Evolutionary conservation across 345 rosid genomes (phyloP).

Genomic region (Brassica napus): Da-Ae NC_063434.1:2045501-2046000

Average conservation of each 20-base stretch:
- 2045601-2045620: slow-evolving; percentile 56
- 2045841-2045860: slow-evolving; percentile 56
- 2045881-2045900: slow-evolving; percentile 11
- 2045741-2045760: slow-evolving; percentile 98
- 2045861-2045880: slow-evolving; percentile 45
- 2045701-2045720: slow-evolving; percentile 55
- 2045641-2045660: slow-evolving; percentile 82
- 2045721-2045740: slow-evolving; percentile 81
- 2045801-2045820: slow-evolving; percentile 98
- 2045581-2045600: slow-evolving; percentile 72
- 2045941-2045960: slow-evolving; percentile 4
- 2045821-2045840: slow-evolving; percentile 86
- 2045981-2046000: slow-evolving; percentile 8
- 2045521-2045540: slow-evolving; percentile 79
- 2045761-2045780: slow-evolving; percentile 99
- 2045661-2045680: slow-evolving; percentile 88
- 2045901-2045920: neutral
- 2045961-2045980: neutral
- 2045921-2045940: slow-evolving; percentile 14
- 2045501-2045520: slow-evolving; percentile 58
- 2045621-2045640: slow-evolving; percentile 92
- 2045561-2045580: slow-evolving; percentile 83
- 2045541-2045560: slow-evolving; percentile 88
- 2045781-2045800: slow-evolving; percentile 91
- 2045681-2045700: slow-evolving; percentile 65